phyloP scores from a whole-genome alignment of 495 filamentous ascomycete genomes.

The Aspergillus bertholletiae region DNA sequence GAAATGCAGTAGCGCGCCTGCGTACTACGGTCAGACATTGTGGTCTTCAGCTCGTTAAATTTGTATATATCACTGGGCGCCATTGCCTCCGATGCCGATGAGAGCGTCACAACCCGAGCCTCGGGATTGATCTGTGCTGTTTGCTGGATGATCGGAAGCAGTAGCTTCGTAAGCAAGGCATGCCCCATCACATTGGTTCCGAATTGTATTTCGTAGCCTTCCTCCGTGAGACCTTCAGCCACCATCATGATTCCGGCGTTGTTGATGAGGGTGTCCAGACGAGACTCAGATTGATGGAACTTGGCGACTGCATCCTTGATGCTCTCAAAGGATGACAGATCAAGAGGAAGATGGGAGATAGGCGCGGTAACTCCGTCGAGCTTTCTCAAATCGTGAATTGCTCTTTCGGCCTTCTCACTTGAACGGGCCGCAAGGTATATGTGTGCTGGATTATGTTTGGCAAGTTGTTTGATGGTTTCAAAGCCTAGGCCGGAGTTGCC shows the following conservation, averaged over 20 bases:
- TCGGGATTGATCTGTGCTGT: not conserved
- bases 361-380: too few relatives aligned
- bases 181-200: slow-evolving; percentile 63
- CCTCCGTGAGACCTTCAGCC: slow-evolving; percentile 36
- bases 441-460: not conserved
- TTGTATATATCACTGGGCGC: too few relatives aligned
- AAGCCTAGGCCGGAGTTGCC: slow-evolving; percentile 4
- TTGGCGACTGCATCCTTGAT: slow-evolving; percentile 29
- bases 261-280: slow-evolving; percentile 54
- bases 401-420: not conserved
- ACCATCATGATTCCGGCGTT: slow-evolving; percentile 63
- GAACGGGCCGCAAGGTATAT: slow-evolving; percentile 1
- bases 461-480: not conserved
- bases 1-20: too few relatives aligned
- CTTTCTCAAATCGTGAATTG: too few relatives aligned
- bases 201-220: slow-evolving; percentile 63
- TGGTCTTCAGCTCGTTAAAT: too few relatives aligned
- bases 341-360: slow-evolving; percentile 7
- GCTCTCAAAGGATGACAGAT: slow-evolving; percentile 35
- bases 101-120: too few relatives aligned
- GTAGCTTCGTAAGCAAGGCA: slow-evolving; percentile 49
- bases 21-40: too few relatives aligned
- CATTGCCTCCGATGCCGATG: too few relatives aligned
- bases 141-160: slow-evolving; percentile 40
- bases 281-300: slow-evolving; percentile 25